These are phyloP conservation scores for Stachybotrys elegans DNA, from an alignment of 2,329 filamentous ascomycete species.

Conservation along the genomic window DNA sequence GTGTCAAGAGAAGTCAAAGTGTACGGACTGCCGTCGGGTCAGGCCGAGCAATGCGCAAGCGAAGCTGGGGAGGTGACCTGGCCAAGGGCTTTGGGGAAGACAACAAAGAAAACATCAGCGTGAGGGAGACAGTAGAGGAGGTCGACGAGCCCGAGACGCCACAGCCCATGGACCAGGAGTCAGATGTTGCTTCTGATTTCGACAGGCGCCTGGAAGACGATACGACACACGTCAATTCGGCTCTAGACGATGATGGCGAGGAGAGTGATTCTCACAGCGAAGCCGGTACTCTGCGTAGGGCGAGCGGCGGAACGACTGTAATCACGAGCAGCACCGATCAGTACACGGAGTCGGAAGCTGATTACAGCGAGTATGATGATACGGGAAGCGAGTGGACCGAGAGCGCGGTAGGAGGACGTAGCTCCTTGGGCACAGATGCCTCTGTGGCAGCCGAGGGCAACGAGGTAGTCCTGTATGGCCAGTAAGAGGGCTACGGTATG, in stretches of 20 bases:
- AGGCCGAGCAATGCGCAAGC: slow-evolving; percentile 52
- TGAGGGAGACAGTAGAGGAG: slow-evolving; percentile 62
- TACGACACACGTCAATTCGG: slow-evolving; percentile 16
- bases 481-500: slow-evolving; percentile 10
- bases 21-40: slow-evolving; percentile 55
- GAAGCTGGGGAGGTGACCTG: slow-evolving; percentile 59
- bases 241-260: slow-evolving; percentile 12
- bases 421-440: slow-evolving; percentile 14
- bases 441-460: slow-evolving; percentile 20
- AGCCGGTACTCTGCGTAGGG: slow-evolving; percentile 41
- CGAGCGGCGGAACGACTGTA: slow-evolving; percentile 43
- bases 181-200: slow-evolving; percentile 9
- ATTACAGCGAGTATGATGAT: slow-evolving; percentile 33
- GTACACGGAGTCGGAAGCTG: slow-evolving; percentile 30
- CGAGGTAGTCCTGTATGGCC: slow-evolving; percentile 30
- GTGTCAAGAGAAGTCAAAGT: slow-evolving; percentile 72
- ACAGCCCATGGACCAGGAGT: slow-evolving; percentile 10
- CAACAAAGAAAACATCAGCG: slow-evolving; percentile 58
- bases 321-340: slow-evolving; percentile 34
- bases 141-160: slow-evolving; percentile 26
- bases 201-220: slow-evolving; percentile 12
- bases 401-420: slow-evolving; percentile 29
- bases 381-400: slow-evolving; percentile 45
- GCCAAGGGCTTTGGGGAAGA: slow-evolving; percentile 47
- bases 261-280: slow-evolving; percentile 44